Evolutionary conservation across 129 eudicot genomes (phyloP), one percentile per base, ranked within the genome.

Genomic region (Escallonia herrerae): DNA sequence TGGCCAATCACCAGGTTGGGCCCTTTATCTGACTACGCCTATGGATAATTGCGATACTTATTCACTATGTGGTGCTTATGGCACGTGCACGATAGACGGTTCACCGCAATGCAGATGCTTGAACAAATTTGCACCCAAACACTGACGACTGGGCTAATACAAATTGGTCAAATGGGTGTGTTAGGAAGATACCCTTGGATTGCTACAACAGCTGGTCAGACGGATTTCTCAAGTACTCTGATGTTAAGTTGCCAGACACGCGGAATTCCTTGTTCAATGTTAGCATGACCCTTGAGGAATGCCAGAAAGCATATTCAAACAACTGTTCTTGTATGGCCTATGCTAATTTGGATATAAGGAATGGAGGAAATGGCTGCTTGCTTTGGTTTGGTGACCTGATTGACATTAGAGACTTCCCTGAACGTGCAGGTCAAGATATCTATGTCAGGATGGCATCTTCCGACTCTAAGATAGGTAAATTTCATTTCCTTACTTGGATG

Each of bases 101-200:
- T 59, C 73, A n/a, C 73, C 63, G 3, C 5, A 13, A 1, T 67
- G 79, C 15, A 38, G 58, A 37, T 75, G 80, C 40, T 22, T 75
- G 11, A 22, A 55, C 12, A 70, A 63, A 42, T 75, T 67, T 55
- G 64, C 14, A 40, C 80, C 80, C 2, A 75, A 62, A 33, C 4
- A 43, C 48, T n/a, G 7, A 43, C 2, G 56, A 50, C 3, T 75
- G 74, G 80, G 37, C 62, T 12, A 8, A 39, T n/a, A n/a, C n/a
- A n/a, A n/a, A n/a, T n/a, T n/a, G n/a, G n/a, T n/a, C n/a, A n/a
- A n/a, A n/a, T 38, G 62, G 62, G 43, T 58, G 62, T 38, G 62
- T 58, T 58, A 42, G 62, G 3, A 58, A 9, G 13, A 58, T 15
- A n/a, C 62, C 62, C 5, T 38, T 58, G 62, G 43, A 37, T 58